A percentile compares a stretch with the other conserved stretches of the same genome.
phyloP scores from a whole-genome alignment of 768 basidiomycete species.

The Rhodotorula sphaerocarpa region DNA sequence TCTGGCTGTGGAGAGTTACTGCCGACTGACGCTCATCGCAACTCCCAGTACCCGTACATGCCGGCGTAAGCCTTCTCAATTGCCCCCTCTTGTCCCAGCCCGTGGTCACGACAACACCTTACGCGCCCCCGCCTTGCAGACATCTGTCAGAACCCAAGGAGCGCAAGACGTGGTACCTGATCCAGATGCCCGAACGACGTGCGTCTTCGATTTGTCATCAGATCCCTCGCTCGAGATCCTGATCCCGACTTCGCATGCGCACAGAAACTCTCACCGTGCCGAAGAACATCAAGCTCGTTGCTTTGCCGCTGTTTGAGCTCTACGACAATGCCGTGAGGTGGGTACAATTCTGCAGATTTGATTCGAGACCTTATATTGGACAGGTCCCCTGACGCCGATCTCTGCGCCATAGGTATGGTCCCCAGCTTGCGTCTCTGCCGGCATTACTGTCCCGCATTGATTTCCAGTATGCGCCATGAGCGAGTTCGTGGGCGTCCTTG shows the following conservation, averaged over 20 bases:
- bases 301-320: constrained; percentile 90
- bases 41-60: constrained; percentile 37
- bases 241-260: neutral
- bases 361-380: neutral
- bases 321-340: constrained; percentile 93
- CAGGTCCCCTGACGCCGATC: too few species aligned
- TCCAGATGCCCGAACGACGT: constrained; percentile 94
- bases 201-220: too few species aligned
- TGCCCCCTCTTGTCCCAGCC: too few species aligned
- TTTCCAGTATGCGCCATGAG: constrained; percentile 50
- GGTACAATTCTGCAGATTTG: too few species aligned
- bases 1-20: too few species aligned
- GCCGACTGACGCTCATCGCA: neutral
- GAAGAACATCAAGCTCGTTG: constrained; percentile 96
- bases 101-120: too few species aligned
- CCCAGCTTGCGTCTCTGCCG: constrained; percentile 87
- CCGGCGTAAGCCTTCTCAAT: constrained; percentile 21
- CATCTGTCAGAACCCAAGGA: constrained; percentile 98
- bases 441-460: constrained; percentile 77
- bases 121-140: constrained; percentile 57
- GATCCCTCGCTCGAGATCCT: too few species aligned
- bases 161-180: constrained; percentile 88
- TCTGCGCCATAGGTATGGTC: constrained; percentile 59
- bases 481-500: neutral
- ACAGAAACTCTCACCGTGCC: constrained; percentile 91